Evolutionary conservation across 495 filamentous ascomycete species (phyloP), one percentile per base, ranked within the genome.

Genomic region (Aspergillus cristatus): DNA sequence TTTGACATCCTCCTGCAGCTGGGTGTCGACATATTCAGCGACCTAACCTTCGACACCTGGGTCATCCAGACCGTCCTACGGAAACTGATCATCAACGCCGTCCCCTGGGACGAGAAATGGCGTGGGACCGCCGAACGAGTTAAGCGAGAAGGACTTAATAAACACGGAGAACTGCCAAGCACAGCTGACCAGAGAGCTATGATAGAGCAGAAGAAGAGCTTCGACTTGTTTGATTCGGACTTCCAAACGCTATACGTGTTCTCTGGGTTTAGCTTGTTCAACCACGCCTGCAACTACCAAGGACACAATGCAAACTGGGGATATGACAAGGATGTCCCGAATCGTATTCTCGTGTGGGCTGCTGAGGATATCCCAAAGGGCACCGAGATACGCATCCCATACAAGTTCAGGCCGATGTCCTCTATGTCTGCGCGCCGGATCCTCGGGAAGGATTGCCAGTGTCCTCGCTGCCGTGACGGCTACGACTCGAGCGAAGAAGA

Each of bases 1-100:
- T 60, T 60, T 18, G 50, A 60, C 28, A 64, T 64, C 15, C 42
- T 65, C 14, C 34, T 45, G 24, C 36, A 36, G 6, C 41, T 65
- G n/a, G 62, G 62, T 4, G 56, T 65, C 3, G 54, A 65, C 31
- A 64, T 67, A 16, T 63, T 62, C 46, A 43, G 51, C 1, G 52
- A 65, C 24, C 36, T 59, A 24, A 35, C 39, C 13, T 67, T 61
- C 28, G 62, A 67, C 36, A 65, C 60, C 1, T 65, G 62, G 62
- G 45, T 54, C 6, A 54, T 63, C 33, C 62, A 67, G 18, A 46
- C 39, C 6, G 40, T 62, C 7, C 24, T 63, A 13, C 41, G 48
- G 6, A 62, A 61, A 28, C 41, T 67, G 2, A 40, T 58, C 1
- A 31, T 45, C 28, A 55, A 58, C 32, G 53, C 40, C 18, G 37